Percentiles rank a stretch among this genome's conserved stretches.
Evolutionary conservation across 1,139 yeast genomes (phyloP).

Genomic region (Nakaseomyces delphensis): DNA sequence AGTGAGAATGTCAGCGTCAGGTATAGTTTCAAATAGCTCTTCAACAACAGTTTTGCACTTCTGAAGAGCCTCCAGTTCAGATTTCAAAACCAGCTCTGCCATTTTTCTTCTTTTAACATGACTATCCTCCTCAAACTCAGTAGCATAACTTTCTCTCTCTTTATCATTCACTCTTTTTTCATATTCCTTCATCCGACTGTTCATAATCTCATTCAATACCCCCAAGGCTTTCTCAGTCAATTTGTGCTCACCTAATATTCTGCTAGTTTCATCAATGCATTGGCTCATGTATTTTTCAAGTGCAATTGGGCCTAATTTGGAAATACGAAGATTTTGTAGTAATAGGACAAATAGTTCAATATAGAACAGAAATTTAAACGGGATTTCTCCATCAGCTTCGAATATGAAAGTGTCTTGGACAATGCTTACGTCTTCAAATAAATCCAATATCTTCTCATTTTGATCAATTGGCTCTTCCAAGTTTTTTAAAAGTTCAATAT

Average conservation of each 20-base stretch:
- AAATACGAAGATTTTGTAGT: slow-evolving; percentile 16
- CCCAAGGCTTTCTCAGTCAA: slow-evolving; percentile 23
- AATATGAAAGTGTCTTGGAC: slow-evolving; percentile 57
- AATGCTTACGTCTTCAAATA: slow-evolving; percentile 40
- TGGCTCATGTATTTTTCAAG: slow-evolving; percentile 14
- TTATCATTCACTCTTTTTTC: slow-evolving; percentile 9
- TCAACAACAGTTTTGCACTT: slow-evolving; percentile 30
- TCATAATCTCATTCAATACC: slow-evolving; percentile 24
- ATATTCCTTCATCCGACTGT: slow-evolving; percentile 25
- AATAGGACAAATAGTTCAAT: slow-evolving; percentile 38
- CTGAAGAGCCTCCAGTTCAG: slow-evolving; percentile 24
- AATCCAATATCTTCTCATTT: slow-evolving; percentile 34
- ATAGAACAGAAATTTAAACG: slow-evolving; percentile 47
- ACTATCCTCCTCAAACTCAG: slow-evolving; percentile 8
- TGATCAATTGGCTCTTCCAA: slow-evolving; percentile 25
- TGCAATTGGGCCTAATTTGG: slow-evolving; percentile 8
- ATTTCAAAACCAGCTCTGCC: neutral
- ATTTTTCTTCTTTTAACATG: neutral
- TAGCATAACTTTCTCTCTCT: slow-evolving; percentile 29
- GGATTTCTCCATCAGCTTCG: slow-evolving; percentile 46
- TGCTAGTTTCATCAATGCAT: slow-evolving; percentile 31
- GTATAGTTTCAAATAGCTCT: neutral
- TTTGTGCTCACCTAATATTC: slow-evolving; percentile 28
- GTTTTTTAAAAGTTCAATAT: slow-evolving; percentile 29
- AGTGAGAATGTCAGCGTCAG: neutral